A percentile compares a stretch with the other conserved stretches of the same genome.
Conservation (phyloP, 129 eudicot genomes). For the Pseudognaphalium luteoalbum region DNA sequence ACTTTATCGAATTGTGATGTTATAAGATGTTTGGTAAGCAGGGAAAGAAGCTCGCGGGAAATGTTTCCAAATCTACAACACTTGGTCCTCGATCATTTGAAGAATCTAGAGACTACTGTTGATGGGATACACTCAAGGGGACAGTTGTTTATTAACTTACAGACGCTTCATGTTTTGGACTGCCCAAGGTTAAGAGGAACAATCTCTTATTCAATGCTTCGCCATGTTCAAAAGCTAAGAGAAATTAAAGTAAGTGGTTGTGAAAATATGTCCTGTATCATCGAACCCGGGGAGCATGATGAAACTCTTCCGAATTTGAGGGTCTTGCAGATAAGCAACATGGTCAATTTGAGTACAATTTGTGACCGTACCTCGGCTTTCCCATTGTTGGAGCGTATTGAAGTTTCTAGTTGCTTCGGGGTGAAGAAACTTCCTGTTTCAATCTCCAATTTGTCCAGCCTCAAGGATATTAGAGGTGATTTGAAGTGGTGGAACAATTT, state of each 20-base stretch:
- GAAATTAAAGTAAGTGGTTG: conserved; percentile 37
- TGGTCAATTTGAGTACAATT: conserved; percentile 24
- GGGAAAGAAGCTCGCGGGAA: conserved; percentile 13
- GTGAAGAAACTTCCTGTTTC: conserved; percentile 28
- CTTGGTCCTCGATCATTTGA: conserved; percentile 28
- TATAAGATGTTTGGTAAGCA: conserved; percentile 27
- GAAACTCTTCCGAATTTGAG: conserved; percentile 33
- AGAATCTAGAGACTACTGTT: conserved; percentile 25
- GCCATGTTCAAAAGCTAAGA: conserved; percentile 34
- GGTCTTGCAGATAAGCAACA: conserved; percentile 25
- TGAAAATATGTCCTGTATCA: conserved; percentile 20
- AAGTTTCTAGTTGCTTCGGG: conserved; percentile 24
- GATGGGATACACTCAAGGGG: conserved; percentile 28
- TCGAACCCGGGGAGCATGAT: conserved; percentile 28
- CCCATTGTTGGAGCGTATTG: conserved; percentile 27
- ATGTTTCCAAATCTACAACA: conserved; percentile 34
- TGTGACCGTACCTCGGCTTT: conserved; percentile 21
- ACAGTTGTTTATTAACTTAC: conserved; percentile 25
- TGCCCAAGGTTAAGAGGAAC: conserved; percentile 30
- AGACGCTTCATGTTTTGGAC: conserved; percentile 24
- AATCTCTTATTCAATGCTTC: conserved; percentile 29
- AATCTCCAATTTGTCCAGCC: neutral
- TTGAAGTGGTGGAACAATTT: conserved; percentile 34
- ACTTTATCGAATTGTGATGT: conserved; percentile 28
- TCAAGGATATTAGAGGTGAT: conserved; percentile 37